Base-by-base conservation (phyloP, 257 asterid genomes). In the Capsicum rhomboideum region DNA sequence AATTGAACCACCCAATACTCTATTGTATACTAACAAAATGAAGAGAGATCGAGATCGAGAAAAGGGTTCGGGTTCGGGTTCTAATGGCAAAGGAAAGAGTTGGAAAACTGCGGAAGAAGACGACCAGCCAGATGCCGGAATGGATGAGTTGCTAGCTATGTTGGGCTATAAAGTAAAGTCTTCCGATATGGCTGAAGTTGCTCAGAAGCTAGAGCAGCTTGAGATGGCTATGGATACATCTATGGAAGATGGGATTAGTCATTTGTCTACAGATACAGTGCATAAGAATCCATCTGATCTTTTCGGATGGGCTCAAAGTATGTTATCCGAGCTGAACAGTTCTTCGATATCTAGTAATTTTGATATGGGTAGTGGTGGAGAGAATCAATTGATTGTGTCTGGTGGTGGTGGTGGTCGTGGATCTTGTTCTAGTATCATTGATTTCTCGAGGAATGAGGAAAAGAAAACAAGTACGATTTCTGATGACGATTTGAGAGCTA, bases 161-260 rank as follows among this genome's bases (percentile, higher is more conserved):
- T 56, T 94, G 81, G 98, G 98, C 0, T 95, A 95, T 90, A 93
- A 92, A 13, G 93, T 95, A 13, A 93, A 90, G 89, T 88, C 94
- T 0, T 91, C 98, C 2, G 98, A 95, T 82, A 93, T 95, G 98
- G 95, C 94, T 40, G 95, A 91, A 18, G 97, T 95, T 4, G 98
- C 97, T 1, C 91, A 88, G 66, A 95, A 91, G 89, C 92, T 95
- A 50, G 93, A 92, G 82, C 95, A 92, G 12, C 82, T 93, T 82
- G 98, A 95, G 90, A 89, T 91, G 94, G 93, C 90, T 12, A 94
- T 94, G 98, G 87, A 93, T 8, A 90, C 91, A 6, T 84, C 86
- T 0, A 84, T 68, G 82, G 97, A 89, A 42, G 97, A 91, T 77
- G 97, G 96, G 20, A 90, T 84, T 75, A 88, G 93, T 26, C 89